Percentiles rank a stretch among this genome's conserved stretches.
These are phyloP conservation scores for Picea sitchensis DNA, from an alignment of 75 land plant species.

Conservation along the genomic window DNA sequence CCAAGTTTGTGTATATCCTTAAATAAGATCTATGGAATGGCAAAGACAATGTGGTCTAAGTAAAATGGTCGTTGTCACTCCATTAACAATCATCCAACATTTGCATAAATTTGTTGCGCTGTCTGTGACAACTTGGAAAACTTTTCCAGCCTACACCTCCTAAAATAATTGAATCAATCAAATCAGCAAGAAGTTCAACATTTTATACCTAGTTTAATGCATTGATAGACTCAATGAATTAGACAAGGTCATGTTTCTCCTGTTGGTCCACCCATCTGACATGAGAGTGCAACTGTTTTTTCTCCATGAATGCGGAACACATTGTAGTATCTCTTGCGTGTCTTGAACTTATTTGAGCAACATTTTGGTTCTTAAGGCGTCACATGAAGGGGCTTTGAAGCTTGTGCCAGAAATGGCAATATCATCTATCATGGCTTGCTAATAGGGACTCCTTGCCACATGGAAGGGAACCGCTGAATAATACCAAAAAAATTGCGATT, in stretches of 20 bases:
- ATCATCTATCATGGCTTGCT: not conserved
- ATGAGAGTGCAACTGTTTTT: no score
- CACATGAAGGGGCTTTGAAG: not conserved
- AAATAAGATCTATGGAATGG: not conserved
- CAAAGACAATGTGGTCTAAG: not conserved
- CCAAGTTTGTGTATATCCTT: not conserved
- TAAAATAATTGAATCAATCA: not conserved
- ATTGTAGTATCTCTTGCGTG: no score
- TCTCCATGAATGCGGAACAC: not conserved
- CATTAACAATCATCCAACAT: no score
- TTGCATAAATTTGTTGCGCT: not conserved
- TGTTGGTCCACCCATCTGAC: no score
- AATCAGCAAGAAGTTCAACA: not conserved
- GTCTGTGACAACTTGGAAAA: not conserved
- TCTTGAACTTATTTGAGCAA: no score
- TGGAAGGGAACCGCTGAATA: not conserved
- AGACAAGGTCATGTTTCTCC: no score
- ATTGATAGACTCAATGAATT: no score
- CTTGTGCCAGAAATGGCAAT: not conserved
- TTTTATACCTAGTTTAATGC: conserved; percentile 14
- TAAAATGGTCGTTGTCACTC: not conserved
- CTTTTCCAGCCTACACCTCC: no score
- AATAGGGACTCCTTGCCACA: not conserved
- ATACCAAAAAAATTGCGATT: not conserved
- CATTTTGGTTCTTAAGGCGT: not conserved